These are phyloP conservation scores for Epichloe elymi DNA, from an alignment of 2,329 filamentous ascomycete species.

Conservation along the genomic window DNA sequence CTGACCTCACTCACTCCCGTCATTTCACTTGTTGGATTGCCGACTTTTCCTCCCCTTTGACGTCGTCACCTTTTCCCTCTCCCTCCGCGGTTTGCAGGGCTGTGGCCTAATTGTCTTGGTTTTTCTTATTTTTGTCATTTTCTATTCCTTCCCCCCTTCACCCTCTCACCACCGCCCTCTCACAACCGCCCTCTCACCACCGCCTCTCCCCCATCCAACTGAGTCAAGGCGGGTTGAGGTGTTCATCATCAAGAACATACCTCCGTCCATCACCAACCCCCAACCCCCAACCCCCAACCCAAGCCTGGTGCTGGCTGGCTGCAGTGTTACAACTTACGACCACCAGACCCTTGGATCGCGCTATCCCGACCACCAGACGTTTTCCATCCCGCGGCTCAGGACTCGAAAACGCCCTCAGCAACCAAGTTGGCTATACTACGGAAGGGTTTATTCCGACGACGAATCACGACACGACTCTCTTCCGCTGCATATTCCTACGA, in stretches of 20 bases:
- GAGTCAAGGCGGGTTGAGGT: background rate
- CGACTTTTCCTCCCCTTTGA: conserved; percentile 2
- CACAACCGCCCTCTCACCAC: no score
- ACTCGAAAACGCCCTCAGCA: background rate
- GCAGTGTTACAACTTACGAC: background rate
- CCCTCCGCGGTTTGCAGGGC: conserved; percentile 1
- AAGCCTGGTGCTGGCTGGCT: background rate
- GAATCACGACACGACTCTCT: background rate
- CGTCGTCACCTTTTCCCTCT: conserved; percentile 1
- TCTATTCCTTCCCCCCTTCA: background rate
- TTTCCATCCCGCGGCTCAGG: background rate
- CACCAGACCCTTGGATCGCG: background rate
- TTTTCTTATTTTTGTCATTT: background rate
- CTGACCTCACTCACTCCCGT: no score
- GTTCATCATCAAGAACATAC: background rate
- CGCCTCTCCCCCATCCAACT: background rate
- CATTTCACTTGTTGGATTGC: background rate
- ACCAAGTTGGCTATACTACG: background rate
- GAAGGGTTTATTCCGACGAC: background rate
- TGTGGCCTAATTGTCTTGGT: conserved; percentile 1
- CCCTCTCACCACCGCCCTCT: no score
- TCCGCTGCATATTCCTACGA: background rate
- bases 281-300: background rate
- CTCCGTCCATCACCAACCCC: background rate
- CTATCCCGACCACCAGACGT: background rate